phyloP scores from a whole-genome alignment of 148 eudicot genomes.

The Polygonum maritimum region DNA sequence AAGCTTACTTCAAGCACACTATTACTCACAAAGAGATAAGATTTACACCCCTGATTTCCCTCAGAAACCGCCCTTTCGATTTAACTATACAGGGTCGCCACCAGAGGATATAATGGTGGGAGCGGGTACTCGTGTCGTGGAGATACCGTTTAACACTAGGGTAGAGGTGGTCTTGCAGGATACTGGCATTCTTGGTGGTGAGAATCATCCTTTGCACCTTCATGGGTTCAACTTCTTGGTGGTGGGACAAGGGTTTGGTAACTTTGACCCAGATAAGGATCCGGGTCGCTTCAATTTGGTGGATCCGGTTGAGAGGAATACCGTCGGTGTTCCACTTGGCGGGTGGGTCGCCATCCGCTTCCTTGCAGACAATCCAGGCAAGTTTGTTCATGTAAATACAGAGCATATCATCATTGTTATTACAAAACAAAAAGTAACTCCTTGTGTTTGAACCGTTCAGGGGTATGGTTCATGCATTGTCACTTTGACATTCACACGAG shows the following conservation, averaged over 20 bases:
- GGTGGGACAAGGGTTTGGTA: conserved; percentile 60
- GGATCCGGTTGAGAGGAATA: conserved; percentile 58
- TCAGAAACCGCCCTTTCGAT: conserved; percentile 24
- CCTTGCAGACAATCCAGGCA: conserved; percentile 47
- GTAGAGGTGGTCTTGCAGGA: conserved; percentile 64
- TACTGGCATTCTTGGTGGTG: conserved; percentile 52
- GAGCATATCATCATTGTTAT: too few relatives aligned
- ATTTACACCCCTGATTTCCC: conserved; percentile 30
- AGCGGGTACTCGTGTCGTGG: conserved; percentile 41
- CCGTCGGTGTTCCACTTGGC: conserved; percentile 57
- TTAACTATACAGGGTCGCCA: conserved; percentile 54
- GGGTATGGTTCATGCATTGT: conserved; percentile 74
- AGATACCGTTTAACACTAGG: conserved; percentile 37
- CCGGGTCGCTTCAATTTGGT: conserved; percentile 44
- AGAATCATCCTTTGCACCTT: conserved; percentile 60
- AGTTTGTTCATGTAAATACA: too few relatives aligned
- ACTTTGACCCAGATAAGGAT: conserved; percentile 43
- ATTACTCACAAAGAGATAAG: conserved; percentile 9
- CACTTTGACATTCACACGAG: conserved; percentile 61
- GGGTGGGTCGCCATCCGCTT: conserved; percentile 75
- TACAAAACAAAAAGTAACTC: too few relatives aligned
- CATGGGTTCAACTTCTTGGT: conserved; percentile 71
- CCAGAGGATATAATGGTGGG: conserved; percentile 35
- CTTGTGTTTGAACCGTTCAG: conserved; percentile 9
- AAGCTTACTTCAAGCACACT: too few relatives aligned